These are phyloP conservation scores for Bipolaris bicolor DNA, from an alignment of 2,329 filamentous ascomycete genomes.

Conservation along the genomic window DNA sequence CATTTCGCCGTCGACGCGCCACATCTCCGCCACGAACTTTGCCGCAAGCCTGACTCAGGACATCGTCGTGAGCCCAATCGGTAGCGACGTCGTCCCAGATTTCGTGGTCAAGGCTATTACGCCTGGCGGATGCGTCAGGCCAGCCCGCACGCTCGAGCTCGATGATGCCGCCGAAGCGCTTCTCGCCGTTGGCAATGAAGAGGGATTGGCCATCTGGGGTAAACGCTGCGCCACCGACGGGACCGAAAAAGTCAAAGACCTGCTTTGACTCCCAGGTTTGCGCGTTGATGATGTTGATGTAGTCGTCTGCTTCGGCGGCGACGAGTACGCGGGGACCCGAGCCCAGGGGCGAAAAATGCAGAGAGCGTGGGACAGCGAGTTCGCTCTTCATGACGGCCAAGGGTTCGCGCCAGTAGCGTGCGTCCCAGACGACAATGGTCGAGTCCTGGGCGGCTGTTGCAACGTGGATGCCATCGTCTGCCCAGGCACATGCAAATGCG, in stretches of 20 bases:
- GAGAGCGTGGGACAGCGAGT: constrained; percentile 71
- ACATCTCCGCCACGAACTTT: constrained; percentile 17
- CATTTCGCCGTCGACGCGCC: constrained; percentile 30
- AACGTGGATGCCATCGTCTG: constrained; percentile 75
- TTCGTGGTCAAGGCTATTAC: constrained; percentile 4
- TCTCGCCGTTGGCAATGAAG: constrained; percentile 71
- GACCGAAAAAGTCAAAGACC: constrained; percentile 75
- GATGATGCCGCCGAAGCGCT: constrained; percentile 69
- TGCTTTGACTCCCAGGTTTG: constrained; percentile 69
- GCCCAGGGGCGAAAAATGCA: constrained; percentile 75
- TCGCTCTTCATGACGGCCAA: constrained; percentile 65
- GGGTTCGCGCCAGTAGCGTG: constrained; percentile 68
- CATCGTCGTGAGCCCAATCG: constrained; percentile 37
- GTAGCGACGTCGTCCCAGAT: constrained; percentile 18
- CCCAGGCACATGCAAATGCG: constrained; percentile 81
- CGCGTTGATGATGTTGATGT: constrained; percentile 73
- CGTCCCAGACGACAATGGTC: constrained; percentile 76
- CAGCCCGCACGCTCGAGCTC: constrained; percentile 61
- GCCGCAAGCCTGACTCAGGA: constrained; percentile 17
- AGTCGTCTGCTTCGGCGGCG: constrained; percentile 77
- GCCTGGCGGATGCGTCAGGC: constrained; percentile 25
- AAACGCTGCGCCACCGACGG: constrained; percentile 72
- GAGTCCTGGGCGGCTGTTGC: constrained; percentile 80
- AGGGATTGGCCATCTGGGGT: constrained; percentile 71
- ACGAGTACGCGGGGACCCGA: constrained; percentile 71